Base-by-base conservation (phyloP, 2,329 filamentous ascomycete species). In the Aspergillus persii region DNA sequence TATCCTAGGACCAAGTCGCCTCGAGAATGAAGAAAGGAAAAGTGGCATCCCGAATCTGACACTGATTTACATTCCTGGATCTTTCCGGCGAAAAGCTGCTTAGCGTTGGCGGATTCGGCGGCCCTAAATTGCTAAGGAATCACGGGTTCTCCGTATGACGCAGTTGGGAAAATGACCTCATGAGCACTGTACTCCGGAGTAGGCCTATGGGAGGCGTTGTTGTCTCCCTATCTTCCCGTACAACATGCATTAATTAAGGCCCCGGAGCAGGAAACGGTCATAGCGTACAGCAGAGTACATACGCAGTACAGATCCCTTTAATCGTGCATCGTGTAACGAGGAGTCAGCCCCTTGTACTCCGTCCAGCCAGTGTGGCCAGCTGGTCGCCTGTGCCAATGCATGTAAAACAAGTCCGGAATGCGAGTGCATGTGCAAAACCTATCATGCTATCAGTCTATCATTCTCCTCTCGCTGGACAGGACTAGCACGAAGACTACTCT, bases 131-230 rank as follows among this genome's bases (percentile, higher is more conserved):
- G 44, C 18, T 23, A 41, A 23, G 18, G 18, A 23, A 41, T 41
- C 36, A 41, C 36, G 3, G 30, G 39, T 26, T 47, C 8, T 15
- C 11, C 11, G 9, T 9, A 56, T 56, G 54, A 56, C 54, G 54
- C 29, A 50, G 8, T n/a, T 31, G 12, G 11, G 12, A 41, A 50
- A 47, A 56, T 56, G 54, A 56, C 54, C 54, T 56, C 54, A 56
- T 56, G 46, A n/a, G 27, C 8, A 23, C 3, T 5, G 29, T 4
- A 9, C 33, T 8, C 30, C 47, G 9, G 33, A 9, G 11, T 4
- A 9, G 18, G 50, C 30, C 50, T 39, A 31, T 29, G 49, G 46
- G n/a, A 27, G 27, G 46, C 7, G 12, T 48, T 9, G 26, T 9
- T 27, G n/a, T 26, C n/a, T 47, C 15, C 15, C 36, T 29, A 41